Conservation (phyloP, 768 basidiomycete genomes). For the Leccinum sublutescens region DNA sequence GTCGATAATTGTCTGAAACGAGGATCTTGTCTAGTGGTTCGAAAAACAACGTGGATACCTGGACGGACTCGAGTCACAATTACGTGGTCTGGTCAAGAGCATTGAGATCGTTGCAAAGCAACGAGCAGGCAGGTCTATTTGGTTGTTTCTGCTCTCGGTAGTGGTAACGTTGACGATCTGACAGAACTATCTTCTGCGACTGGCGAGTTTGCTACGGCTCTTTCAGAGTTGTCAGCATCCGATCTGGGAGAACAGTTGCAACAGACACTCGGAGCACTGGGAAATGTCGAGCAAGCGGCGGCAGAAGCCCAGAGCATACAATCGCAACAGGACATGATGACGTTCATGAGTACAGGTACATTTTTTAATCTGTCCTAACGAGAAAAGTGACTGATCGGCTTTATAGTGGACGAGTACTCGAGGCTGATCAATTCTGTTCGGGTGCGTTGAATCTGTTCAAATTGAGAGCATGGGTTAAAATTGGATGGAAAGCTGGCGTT, state of each 20-base stretch:
- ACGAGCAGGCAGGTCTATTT: conserved; percentile 54
- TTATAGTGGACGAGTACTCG: conserved; percentile 84
- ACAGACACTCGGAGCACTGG: conserved; percentile 64
- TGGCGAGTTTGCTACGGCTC: conserved; percentile 76
- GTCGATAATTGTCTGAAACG: neutral
- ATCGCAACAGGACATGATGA: conserved; percentile 78
- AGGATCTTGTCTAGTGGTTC: conserved; percentile 71
- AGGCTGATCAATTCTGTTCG: conserved; percentile 84
- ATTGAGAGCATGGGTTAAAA: neutral
- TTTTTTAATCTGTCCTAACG: neutral
- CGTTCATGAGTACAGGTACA: conserved; percentile 73
- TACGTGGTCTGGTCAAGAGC: conserved; percentile 82
- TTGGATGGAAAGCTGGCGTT: conserved; percentile 68
- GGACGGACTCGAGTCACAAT: conserved; percentile 86
- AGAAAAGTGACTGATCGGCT: conserved; percentile 8
- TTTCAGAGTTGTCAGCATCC: conserved; percentile 67
- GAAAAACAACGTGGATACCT: conserved; percentile 82
- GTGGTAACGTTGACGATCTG: neutral
- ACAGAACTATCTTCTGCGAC: conserved; percentile 68
- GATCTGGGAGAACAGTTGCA: conserved; percentile 77
- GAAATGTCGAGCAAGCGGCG: conserved; percentile 69
- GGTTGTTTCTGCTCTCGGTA: neutral
- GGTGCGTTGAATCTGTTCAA: conserved; percentile 42
- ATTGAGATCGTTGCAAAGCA: conserved; percentile 85
- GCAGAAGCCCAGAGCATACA: conserved; percentile 74